phyloP scores from a whole-genome alignment of 192 early-diverging fungal species.

The Rhizoclosmatium sp. region DNA sequence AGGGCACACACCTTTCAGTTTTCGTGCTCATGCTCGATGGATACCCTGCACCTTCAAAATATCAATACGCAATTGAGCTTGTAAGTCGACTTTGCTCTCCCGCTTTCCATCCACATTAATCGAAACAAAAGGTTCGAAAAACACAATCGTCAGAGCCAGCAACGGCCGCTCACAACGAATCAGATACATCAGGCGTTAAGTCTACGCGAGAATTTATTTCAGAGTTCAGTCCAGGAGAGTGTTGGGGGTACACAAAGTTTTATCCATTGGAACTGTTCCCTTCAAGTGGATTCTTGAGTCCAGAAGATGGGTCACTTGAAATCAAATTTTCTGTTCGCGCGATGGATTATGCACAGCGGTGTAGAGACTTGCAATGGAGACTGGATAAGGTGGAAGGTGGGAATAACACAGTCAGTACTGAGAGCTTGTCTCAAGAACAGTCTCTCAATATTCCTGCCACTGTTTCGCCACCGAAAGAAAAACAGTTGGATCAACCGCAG shows the following conservation, averaged over 20 bases:
- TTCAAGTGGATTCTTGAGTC: constrained; percentile 25
- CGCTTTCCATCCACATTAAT: background rate
- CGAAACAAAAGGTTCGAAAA: constrained; percentile 15
- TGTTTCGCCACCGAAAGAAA: too few species aligned
- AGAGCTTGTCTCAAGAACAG: too few species aligned
- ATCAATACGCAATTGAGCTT: constrained; percentile 49
- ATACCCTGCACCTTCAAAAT: constrained; percentile 4
- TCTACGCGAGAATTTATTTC: constrained; percentile 40
- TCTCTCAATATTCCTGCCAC: too few species aligned
- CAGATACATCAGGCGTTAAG: background rate
- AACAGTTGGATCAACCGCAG: too few species aligned
- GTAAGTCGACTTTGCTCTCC: background rate
- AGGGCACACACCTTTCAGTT: constrained; percentile 26
- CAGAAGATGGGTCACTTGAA: constrained; percentile 26
- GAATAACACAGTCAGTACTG: too few species aligned
- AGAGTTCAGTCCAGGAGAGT: constrained; percentile 37
- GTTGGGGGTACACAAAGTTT: constrained; percentile 47
- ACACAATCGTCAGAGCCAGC: background rate
- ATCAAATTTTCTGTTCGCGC: constrained; percentile 43
- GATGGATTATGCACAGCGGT: constrained; percentile 42
- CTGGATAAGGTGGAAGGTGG: background rate
- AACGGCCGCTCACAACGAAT: background rate
- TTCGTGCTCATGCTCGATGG: constrained; percentile 42
- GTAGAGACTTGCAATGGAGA: constrained; percentile 35
- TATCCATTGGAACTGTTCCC: constrained; percentile 35